Evolutionary conservation across 202 grass and related monocot species (phyloP), one percentile per base, ranked within the genome.

Genomic region (Panicum hallii): DNA sequence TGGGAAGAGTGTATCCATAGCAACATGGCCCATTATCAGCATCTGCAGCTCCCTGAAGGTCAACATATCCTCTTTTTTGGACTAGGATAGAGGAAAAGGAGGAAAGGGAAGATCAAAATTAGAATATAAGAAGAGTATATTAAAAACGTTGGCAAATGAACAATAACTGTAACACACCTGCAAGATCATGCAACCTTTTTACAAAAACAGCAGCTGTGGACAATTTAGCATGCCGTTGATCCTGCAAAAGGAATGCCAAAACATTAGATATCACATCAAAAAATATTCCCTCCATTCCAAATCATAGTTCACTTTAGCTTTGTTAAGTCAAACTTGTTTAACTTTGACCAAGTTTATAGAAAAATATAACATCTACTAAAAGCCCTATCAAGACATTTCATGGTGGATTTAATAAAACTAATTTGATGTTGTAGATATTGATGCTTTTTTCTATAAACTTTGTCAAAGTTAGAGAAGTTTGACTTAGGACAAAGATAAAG

Each of bases 121-220:
- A 80, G 72, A 82, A 69, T 42, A 12, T 36, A 41, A 73, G 65
- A 38, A 70, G 6, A 80, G 20, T 23, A 85, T 26, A 86, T 58
- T 63, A 57, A 46, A 66, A 73, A 44, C 3, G 46, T 48, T 64
- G 75, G 75, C 3, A 58, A 93, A 38, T 64, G 54, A 5, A 63
- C 20, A 69, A n/a, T 44, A 78, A 74, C 56, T 53, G 23, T 52
- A 82, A 86, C 66, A 72, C 32, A 99, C 96, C 96, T 94, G 96
- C 87, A 84, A 96, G 89, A 76, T 93, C 93, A 83, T 98, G 96
- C 42, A 95, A 72, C 70, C 82, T 95, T 54, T 77, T 94, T 83
- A 99, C 93, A 71, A 99, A 86, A 72, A 91, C 91, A 88, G 93
- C 93, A 87, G 96, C 89, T 17, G 88, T 89, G 45, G 91, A 99